Evolutionary conservation across 306 rosid species (phyloP).

Genomic region (Oxytropis ochrocephala): DNA sequence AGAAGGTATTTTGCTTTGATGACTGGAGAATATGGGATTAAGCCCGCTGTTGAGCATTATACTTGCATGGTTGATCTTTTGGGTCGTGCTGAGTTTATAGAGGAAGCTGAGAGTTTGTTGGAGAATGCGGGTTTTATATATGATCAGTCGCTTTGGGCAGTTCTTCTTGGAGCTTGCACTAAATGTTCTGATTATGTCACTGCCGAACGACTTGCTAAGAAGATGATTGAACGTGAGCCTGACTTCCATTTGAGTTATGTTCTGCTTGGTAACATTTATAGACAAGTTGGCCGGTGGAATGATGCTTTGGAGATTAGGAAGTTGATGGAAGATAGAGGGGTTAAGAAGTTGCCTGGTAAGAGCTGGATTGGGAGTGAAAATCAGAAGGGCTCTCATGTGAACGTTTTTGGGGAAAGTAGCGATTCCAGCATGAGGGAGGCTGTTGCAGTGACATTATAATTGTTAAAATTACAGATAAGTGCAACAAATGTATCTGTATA

Average conservation of each 20-base stretch:
- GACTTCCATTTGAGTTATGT: slow-evolving; percentile 70
- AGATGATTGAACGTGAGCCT: slow-evolving; percentile 69
- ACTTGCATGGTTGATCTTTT: slow-evolving; percentile 82
- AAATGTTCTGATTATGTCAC: slow-evolving; percentile 42
- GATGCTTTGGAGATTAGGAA: slow-evolving; percentile 62
- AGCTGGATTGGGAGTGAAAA: slow-evolving; percentile 69
- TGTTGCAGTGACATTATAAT: slow-evolving; percentile 8
- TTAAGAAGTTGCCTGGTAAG: slow-evolving; percentile 67
- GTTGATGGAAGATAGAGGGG: slow-evolving; percentile 73
- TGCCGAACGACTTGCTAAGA: slow-evolving; percentile 80
- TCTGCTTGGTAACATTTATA: slow-evolving; percentile 66
- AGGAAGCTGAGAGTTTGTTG: slow-evolving; percentile 73
- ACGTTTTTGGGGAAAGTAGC: slow-evolving; percentile 12
- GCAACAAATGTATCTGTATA: neutral
- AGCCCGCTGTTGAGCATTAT: slow-evolving; percentile 70
- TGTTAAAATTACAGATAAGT: neutral
- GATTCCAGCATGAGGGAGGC: slow-evolving; percentile 15
- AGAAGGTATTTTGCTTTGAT: slow-evolving; percentile 47
- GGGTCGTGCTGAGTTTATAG: slow-evolving; percentile 71
- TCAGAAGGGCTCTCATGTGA: slow-evolving; percentile 22
- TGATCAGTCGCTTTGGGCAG: slow-evolving; percentile 67
- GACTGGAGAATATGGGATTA: slow-evolving; percentile 49
- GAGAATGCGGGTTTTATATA: slow-evolving; percentile 61
- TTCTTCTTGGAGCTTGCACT: slow-evolving; percentile 86
- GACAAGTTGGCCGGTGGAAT: slow-evolving; percentile 75